A percentile compares a stretch with the other conserved stretches of the same genome.
Conservation (phyloP, 2,329 filamentous ascomycete genomes). For the Fusarium veterinarium region DNA sequence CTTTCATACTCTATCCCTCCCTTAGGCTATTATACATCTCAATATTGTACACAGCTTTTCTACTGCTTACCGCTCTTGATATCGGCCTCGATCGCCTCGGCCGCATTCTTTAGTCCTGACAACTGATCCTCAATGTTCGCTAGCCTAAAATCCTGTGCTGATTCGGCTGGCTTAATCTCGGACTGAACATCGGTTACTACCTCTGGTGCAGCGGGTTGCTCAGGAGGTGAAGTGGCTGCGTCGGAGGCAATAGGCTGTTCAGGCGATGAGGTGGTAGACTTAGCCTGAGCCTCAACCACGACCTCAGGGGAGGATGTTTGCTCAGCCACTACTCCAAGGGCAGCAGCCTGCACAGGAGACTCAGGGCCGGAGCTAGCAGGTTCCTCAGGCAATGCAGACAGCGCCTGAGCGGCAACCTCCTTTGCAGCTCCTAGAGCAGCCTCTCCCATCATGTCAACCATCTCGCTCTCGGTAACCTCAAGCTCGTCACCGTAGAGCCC, state of each 20-base stretch:
- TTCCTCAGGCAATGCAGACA: not conserved
- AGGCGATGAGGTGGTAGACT: not conserved
- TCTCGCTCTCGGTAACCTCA: conserved; percentile 51
- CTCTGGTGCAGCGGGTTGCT: not conserved
- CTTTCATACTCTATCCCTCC: conserved; percentile 27
- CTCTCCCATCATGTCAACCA: conserved; percentile 51
- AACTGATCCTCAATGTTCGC: conserved; percentile 39
- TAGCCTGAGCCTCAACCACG: not conserved
- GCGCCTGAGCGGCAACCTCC: conserved; percentile 9
- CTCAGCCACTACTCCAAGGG: not conserved
- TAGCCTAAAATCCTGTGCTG: conserved; percentile 14
- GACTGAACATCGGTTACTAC: not conserved
- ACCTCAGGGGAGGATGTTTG: not conserved
- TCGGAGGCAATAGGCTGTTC: not conserved
- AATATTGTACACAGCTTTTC: conserved; percentile 43
- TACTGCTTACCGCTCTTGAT: conserved; percentile 38
- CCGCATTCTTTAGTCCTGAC: conserved; percentile 28
- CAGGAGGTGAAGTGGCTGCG: not conserved
- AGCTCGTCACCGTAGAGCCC: conserved; percentile 42
- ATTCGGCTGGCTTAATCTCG: not conserved
- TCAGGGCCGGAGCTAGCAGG: not conserved
- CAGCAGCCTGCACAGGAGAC: not conserved
- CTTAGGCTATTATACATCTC: conserved; percentile 37
- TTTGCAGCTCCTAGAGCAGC: conserved; percentile 29
- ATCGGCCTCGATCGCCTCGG: conserved; percentile 38